Evolutionary conservation across 805 yeast genomes (phyloP).

Genomic region (Hanseniaspora meyeri): DNA sequence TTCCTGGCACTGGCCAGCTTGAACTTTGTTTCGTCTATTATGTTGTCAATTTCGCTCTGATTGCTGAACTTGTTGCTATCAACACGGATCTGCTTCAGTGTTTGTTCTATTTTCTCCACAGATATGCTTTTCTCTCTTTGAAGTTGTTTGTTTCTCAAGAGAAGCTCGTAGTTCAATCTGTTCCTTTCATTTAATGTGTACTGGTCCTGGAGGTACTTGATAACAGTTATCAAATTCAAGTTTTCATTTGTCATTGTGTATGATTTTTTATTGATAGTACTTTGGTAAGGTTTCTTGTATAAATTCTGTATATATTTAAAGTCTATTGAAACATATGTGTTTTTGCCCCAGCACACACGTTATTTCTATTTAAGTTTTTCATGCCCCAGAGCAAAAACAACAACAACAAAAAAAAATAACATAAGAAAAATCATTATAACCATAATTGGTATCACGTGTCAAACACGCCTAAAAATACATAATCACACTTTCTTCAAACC

Average conservation of each 20-base stretch:
- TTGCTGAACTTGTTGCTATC: background rate
- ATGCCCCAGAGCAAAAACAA: background rate
- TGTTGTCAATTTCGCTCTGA: background rate
- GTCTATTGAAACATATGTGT: background rate
- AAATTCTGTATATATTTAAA: background rate
- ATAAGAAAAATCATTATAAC: background rate
- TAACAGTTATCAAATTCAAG: conserved; percentile 26
- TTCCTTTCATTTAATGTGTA: conserved; percentile 51
- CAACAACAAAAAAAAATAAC: background rate
- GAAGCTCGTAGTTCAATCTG: conserved; percentile 45
- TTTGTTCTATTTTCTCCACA: background rate
- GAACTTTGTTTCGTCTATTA: background rate
- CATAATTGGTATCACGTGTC: background rate
- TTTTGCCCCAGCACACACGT: background rate
- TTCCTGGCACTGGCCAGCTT: background rate
- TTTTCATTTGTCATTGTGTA: background rate
- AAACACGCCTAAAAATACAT: too few species aligned
- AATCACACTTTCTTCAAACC: background rate
- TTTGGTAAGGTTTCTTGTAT: background rate
- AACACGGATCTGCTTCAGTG: background rate
- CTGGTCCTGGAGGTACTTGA: conserved; percentile 51
- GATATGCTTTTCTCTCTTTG: conserved; percentile 1
- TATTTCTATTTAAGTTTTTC: background rate
- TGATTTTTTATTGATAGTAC: background rate
- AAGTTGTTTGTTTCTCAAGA: conserved; percentile 5